Base-by-base conservation (phyloP, 805 yeast genomes). In the Saccharomycopsis synnaedendra region DNA sequence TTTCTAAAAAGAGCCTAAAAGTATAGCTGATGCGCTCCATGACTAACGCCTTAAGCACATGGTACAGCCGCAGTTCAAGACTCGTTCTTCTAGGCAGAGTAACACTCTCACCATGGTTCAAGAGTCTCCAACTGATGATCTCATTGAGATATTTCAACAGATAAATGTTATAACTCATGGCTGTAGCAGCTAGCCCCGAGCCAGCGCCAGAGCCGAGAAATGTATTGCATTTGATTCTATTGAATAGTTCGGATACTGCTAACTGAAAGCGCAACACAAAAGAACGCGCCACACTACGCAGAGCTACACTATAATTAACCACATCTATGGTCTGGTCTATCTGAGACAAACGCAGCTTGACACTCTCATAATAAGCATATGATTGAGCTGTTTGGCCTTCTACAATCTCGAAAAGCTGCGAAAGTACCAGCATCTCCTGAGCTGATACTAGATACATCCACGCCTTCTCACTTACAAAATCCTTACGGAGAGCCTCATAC, bases 341-440 rank as follows among this genome's bases (percentile, higher is more conserved):
- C 34, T 69, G 67, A 48, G 77, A 83, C 45, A 70, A 67, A 11
- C 80, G 67, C 40, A 72, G 69, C 55, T 76, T 78, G 5, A 61
- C 50, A 1, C 70, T 61, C 30, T 64, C 61, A 1, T 68, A 67
- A 65, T 66, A 56, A 56, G 62, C 53, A 66, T 69, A 59, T 62
- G 70, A 60, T 53, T 61, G 54, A 52, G 54, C 44, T 54, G 46
- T 27, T 39, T 48, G 43, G 6, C 35, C 32, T 3, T 42, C 39
- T n/a, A 54, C 43, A 7, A 67, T 58, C 4, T 70, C 88, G 63
- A 90, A 69, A 4, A 89, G 64, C 30, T 82, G 67, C 1, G 94
- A 77, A 1, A 81, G 68, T 0, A 89, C 84, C 56, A 85, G 80
- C 83, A 87, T 85, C 62, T 90, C 96, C 54, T 89, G 88, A n/a